These are phyloP conservation scores for Cryphonectria carpinicola DNA, from an alignment of 2,329 filamentous ascomycete genomes.

Conservation along the genomic window DNA sequence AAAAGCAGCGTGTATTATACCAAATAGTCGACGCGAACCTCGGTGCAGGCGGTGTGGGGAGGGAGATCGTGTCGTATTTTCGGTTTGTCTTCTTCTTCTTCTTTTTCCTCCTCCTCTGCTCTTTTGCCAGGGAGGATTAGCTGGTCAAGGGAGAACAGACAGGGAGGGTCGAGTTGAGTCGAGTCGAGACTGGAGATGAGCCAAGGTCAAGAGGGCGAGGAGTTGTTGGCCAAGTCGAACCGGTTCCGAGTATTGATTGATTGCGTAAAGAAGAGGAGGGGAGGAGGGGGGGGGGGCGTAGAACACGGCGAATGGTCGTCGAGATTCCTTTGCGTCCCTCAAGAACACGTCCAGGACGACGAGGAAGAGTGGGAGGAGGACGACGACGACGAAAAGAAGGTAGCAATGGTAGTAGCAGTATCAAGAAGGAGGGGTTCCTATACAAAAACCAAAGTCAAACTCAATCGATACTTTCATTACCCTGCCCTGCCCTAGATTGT, in stretches of 20 bases:
- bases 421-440: background rate
- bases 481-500: background rate
- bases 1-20: background rate
- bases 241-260: background rate
- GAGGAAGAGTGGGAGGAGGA: too few relatives aligned
- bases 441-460: background rate
- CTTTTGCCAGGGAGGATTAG: background rate
- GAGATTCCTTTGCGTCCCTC: too few relatives aligned
- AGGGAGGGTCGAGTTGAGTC: background rate
- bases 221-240: background rate
- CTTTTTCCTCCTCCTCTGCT: too few relatives aligned
- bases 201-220: background rate
- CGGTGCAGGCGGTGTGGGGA: background rate
- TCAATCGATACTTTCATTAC: background rate
- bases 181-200: background rate
- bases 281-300: too few relatives aligned
- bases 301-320: too few relatives aligned
- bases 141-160: background rate
- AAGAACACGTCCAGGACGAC: too few relatives aligned
- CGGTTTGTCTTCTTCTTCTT: background rate
- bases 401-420: too few relatives aligned
- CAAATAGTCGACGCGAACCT: background rate
- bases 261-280: background rate
- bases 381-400: too few relatives aligned
- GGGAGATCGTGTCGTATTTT: background rate